Percentiles rank a stretch among this genome's conserved stretches.
Evolutionary conservation across 2,329 filamentous ascomycete species (phyloP).

Genomic region (Colletotrichum phormii): DNA sequence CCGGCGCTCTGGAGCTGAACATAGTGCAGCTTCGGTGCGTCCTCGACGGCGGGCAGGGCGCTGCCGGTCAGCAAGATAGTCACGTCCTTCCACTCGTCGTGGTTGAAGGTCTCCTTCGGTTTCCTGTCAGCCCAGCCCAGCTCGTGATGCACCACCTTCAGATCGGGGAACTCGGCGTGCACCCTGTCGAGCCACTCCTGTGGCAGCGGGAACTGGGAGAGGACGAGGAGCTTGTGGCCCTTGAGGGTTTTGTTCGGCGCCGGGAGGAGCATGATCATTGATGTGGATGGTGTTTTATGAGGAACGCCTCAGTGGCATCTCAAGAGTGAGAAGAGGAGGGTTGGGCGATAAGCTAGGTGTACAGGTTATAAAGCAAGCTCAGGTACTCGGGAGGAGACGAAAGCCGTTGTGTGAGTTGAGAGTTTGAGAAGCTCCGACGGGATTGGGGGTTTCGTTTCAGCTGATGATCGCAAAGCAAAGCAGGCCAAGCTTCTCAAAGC

Average conservation of each 20-base stretch:
- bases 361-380: not conserved
- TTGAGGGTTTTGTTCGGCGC: slow-evolving; percentile 36
- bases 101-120: slow-evolving; percentile 41
- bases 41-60: slow-evolving; percentile 54
- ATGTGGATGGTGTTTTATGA: not conserved
- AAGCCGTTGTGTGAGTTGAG: not conserved
- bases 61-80: slow-evolving; percentile 60
- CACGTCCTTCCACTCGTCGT: slow-evolving; percentile 58
- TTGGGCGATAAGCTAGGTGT: not conserved
- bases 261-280: slow-evolving; percentile 34
- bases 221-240: slow-evolving; percentile 61
- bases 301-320: not conserved
- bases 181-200: slow-evolving; percentile 50
- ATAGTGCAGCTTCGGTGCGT: slow-evolving; percentile 61
- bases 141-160: slow-evolving; percentile 51
- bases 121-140: slow-evolving; percentile 45
- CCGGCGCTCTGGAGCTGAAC: slow-evolving; percentile 68
- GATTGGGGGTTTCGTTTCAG: slow-evolving; percentile 10
- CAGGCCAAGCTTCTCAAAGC: not conserved
- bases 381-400: not conserved
- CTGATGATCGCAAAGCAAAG: not conserved
- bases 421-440: not conserved
- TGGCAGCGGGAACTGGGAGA: slow-evolving; percentile 48
- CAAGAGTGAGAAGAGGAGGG: too few relatives aligned
- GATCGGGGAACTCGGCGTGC: slow-evolving; percentile 53